Evolutionary conservation across 1,284 basidiomycete species (phyloP), one percentile per base, ranked within the genome.

Genomic region (Naganishia albida): DNA sequence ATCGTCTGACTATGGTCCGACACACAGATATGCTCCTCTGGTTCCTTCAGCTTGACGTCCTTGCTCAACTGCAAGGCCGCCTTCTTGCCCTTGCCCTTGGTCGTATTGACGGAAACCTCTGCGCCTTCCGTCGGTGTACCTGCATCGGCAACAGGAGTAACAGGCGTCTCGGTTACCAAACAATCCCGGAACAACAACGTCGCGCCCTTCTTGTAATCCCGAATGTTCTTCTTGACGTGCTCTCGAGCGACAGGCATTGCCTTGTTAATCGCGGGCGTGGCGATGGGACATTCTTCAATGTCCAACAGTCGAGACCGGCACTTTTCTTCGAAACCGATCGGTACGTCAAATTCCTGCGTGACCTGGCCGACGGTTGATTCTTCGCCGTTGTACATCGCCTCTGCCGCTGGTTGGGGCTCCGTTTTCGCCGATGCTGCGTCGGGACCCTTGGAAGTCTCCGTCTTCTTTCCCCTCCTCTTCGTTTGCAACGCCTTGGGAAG

Each of bases 231-330:
- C 48, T 68, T 68, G 53, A 68, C 64, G 85, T 82, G 23, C 92
- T 82, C 60, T 90, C 85, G 1, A 80, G 80, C 0, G 25, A 42
- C 54, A 26, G 80, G 80, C 50, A 93, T 80, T 2, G 86, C 86
- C 50, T 85, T 78, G 73, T 96, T 95, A 64, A 98, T 83, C 1
- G 90, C 84, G 0, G 85, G 81, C 0, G 93, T 93, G 0, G 92
- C 93, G 56, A 99, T 95, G 0, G 91, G 89, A 74, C 95, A 98
- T 79, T 97, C 95, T 87, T 98, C 95, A 69, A 99, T 99, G 75
- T 99, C 95, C 78, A 98, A 80, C 8, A 92, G 88, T 23, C 84
- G 83, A 55, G 86, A 85, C 44, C 84, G 86, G 0, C 91, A 91
- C 43, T 88, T 87, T 51, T 85, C 78, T 72, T 97, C 94, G 78